Conservation (phyloP, 2,329 filamentous ascomycete genomes). For the Colletotrichum costaricense region DNA sequence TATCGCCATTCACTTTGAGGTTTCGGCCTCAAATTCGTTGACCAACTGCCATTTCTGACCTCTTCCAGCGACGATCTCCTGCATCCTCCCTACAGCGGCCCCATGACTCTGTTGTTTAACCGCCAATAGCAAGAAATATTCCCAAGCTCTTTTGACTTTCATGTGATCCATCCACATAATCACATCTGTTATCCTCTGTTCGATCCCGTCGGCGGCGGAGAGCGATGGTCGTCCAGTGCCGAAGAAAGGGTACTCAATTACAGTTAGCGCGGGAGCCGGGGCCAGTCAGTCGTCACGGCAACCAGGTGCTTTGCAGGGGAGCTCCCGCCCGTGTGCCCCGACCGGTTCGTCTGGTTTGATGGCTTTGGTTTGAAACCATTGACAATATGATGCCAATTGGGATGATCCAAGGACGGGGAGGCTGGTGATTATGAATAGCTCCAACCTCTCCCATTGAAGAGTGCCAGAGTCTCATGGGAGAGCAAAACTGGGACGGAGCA, state of each 20-base stretch:
- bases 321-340: conserved; percentile 28
- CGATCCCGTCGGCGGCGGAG: conserved; percentile 5
- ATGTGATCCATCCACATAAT: conserved; percentile 24
- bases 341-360: conserved; percentile 24
- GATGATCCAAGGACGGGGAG: neutral
- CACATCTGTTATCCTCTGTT: neutral
- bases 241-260: conserved; percentile 18
- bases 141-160: neutral
- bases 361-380: neutral
- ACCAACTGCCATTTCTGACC: neutral
- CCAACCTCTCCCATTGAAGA: conserved; percentile 23
- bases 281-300: conserved; percentile 20
- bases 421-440: conserved; percentile 25
- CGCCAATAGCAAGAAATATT: neutral
- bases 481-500: conserved; percentile 13
- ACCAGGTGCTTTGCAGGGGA: conserved; percentile 16
- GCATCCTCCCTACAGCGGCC: neutral
- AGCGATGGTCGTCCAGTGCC: conserved; percentile 17
- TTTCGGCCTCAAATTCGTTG: no score
- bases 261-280: conserved; percentile 9
- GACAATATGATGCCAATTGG: neutral
- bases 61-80: neutral
- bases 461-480: neutral
- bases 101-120: neutral
- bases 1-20: no score